Base-by-base conservation (phyloP, 1,284 basidiomycete genomes). In the Taiwanofungus camphoratus region DNA sequence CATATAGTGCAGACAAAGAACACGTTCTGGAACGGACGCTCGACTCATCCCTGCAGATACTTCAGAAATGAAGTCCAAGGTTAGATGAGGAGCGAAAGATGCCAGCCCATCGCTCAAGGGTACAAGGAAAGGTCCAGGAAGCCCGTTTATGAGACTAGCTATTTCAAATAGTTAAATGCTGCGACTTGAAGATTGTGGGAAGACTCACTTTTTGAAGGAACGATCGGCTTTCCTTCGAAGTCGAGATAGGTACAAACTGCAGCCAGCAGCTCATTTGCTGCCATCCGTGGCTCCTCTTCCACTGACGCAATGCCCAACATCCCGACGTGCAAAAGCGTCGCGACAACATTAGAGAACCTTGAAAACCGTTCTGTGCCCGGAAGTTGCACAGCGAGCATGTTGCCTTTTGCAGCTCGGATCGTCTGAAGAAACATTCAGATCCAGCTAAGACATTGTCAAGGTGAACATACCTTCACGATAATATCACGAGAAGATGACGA, bases 21-120 rank as follows among this genome's bases (percentile, higher is more conserved):
- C 76, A 42, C 82, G 79, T 44, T 82, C 80, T 1, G 74, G 49
- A 2, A 61, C 61, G 5, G 68, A 61, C 3, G 65, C 55, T 58
- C 78, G 79, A 44, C 79, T 74, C 61, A 87, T 76, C 20, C 76
- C 73, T 3, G 76, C 71, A 21, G 79, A 78, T 38, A 92, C 86
- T 64, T 93, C 91, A 16, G 81, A 79, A 43, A 94, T 70, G 65
- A 94, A 90, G 61, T 93, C 90, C 16, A 94, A 69, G 0, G 91
- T 92, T 34, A 93, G 67, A 22, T 89, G 78, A 8, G 91, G 88
- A 6, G 78, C 79, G 53, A 83, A 82, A 2, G 68, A 67, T 0
- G 92, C 80, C 7, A 94, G 67, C 27, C 74, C 75, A 48, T 84
- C 80, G 60, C 87, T 92, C 30, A 93, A 63, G 45, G 73, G 70